A percentile compares a stretch with the other conserved stretches of the same genome.
These are phyloP conservation scores for Setaria viridis DNA, from an alignment of 202 grass and related monocot genomes.

Conservation along the genomic window DNA sequence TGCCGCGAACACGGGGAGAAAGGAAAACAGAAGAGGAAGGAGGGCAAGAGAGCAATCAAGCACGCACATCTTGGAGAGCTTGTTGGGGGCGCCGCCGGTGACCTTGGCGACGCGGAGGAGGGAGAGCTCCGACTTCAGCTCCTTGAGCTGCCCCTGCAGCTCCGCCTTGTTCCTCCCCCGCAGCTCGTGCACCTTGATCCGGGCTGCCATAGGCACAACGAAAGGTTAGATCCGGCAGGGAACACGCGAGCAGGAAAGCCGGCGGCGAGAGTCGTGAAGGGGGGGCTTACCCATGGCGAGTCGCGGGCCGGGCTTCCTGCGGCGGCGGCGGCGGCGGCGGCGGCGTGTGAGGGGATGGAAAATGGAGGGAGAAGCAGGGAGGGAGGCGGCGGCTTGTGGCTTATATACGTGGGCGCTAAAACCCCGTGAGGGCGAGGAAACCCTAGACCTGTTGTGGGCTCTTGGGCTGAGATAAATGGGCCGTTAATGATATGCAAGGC, in stretches of 20 bases:
- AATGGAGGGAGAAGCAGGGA: constrained; percentile 21
- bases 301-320: constrained; percentile 4
- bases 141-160: constrained; percentile 67
- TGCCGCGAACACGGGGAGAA: neutral
- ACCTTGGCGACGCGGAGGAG: constrained; percentile 89
- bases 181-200: constrained; percentile 89
- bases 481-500: neutral
- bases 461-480: neutral
- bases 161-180: constrained; percentile 73
- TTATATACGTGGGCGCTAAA: constrained; percentile 38
- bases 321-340: constrained; percentile 30
- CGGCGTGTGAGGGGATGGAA: neutral
- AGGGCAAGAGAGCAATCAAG: neutral
- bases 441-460: constrained; percentile 29
- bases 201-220: constrained; percentile 47
- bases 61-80: constrained; percentile 86
- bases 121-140: constrained; percentile 89
- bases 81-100: constrained; percentile 88
- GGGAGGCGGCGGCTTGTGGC: neutral
- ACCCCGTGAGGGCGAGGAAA: constrained; percentile 26
- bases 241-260: neutral
- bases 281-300: constrained; percentile 45
- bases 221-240: neutral
- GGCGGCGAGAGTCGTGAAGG: neutral
- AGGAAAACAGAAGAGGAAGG: too few species aligned